phyloP scores from a whole-genome alignment of 2,329 filamentous ascomycete genomes.

The Penicillium sp. region DNA sequence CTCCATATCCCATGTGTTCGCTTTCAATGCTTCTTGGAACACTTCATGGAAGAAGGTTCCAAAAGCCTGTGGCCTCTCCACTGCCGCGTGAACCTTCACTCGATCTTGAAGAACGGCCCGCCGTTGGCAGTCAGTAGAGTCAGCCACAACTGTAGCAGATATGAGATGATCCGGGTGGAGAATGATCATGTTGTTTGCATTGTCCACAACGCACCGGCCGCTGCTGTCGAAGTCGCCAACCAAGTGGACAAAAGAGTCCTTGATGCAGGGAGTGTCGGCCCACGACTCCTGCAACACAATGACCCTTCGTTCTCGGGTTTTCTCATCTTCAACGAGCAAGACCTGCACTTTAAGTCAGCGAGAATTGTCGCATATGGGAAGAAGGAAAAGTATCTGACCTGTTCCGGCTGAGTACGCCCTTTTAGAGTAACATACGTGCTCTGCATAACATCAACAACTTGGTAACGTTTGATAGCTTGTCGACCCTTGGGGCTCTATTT shows the following conservation, averaged over 20 bases:
- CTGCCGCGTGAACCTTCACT: constrained; percentile 83
- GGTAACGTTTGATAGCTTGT: constrained; percentile 80
- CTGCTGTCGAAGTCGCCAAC: constrained; percentile 72
- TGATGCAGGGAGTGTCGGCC: constrained; percentile 75
- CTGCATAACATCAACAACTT: constrained; percentile 73
- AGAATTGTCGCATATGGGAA: background rate
- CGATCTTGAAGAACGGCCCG: constrained; percentile 92
- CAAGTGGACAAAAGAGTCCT: constrained; percentile 79
- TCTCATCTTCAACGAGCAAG: constrained; percentile 78
- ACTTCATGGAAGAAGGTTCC: constrained; percentile 93
- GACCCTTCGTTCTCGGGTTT: constrained; percentile 63
- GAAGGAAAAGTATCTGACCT: constrained; percentile 56
- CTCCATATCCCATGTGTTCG: constrained; percentile 73
- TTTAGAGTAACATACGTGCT: constrained; percentile 66
- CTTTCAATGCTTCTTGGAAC: constrained; percentile 85
- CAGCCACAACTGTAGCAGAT: constrained; percentile 92
- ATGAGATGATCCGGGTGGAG: constrained; percentile 94
- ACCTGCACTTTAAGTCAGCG: constrained; percentile 55
- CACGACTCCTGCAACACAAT: constrained; percentile 83
- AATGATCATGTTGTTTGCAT: constrained; percentile 82
- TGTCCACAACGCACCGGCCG: constrained; percentile 79
- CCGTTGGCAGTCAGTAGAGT: constrained; percentile 88
- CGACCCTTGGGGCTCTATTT: constrained; percentile 67
- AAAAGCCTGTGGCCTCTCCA: constrained; percentile 80
- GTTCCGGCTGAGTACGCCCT: constrained; percentile 65